Evolutionary conservation across 345 rosid species (phyloP).

Genomic region (Hirschfeldia incana): DNA sequence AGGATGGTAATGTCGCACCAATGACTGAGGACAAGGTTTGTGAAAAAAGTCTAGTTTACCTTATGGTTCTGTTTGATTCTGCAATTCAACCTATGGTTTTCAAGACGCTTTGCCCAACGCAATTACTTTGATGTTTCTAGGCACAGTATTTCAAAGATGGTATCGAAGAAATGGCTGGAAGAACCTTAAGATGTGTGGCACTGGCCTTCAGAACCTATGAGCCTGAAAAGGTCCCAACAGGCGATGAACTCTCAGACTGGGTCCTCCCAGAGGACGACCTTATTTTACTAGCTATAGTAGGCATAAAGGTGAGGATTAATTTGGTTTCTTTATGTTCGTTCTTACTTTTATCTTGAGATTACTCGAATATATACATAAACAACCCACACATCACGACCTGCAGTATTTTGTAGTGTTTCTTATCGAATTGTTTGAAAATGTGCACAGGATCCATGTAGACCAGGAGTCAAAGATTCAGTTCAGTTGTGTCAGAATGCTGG

Average conservation of each 20-base stretch:
- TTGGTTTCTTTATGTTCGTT: background rate
- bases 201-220: conserved; percentile 76
- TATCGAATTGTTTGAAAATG: conserved; percentile 11
- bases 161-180: conserved; percentile 78
- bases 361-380: background rate
- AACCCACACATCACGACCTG: conserved; percentile 2
- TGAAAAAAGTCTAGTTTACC: background rate
- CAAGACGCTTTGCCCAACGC: background rate
- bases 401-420: conserved; percentile 7
- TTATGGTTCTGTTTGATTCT: conserved; percentile 2
- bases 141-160: conserved; percentile 52
- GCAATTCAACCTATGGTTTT: background rate
- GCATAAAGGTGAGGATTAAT: conserved; percentile 67
- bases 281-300: conserved; percentile 82
- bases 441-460: conserved; percentile 96
- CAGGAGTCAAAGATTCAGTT: conserved; percentile 75
- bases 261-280: conserved; percentile 85
- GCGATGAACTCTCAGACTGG: conserved; percentile 67
- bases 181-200: conserved; percentile 91
- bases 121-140: conserved; percentile 39
- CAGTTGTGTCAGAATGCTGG: conserved; percentile 79
- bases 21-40: conserved; percentile 80
- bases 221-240: conserved; percentile 63
- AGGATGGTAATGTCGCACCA: conserved; percentile 50
- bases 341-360: background rate